Base-by-base conservation (phyloP, 1,284 basidiomycete species). In the Irpex lacteus region DNA sequence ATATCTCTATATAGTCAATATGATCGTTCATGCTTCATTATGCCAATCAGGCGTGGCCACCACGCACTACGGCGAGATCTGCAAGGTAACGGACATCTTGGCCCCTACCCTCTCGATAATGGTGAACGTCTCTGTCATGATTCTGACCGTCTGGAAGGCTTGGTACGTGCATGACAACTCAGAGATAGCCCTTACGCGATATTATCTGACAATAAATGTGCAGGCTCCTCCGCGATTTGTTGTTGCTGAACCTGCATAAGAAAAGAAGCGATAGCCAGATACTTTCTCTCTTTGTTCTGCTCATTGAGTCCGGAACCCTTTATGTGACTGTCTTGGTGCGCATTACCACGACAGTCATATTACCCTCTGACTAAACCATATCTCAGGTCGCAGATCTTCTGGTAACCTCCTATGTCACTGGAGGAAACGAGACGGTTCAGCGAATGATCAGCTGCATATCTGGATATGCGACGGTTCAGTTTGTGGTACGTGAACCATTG, bases 381-480 rank as follows among this genome's bases (percentile, higher is more conserved):
- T n/a, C 11, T 49, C n/a, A 63, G 62, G 56, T 60, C 13, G 21
- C 63, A 5, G 65, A 66, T 36, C 59, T 66, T 13, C 36, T 66
- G 4, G 55, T 64, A 11, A 64, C 65, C 4, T 66, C 65, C 11
- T 59, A 57, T 18, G 65, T 66, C 5, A 60, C 60, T 1, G 65
- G 63, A 3, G 62, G 49, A 8, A 60, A 62, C 53, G 65, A 66
- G 59, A 66, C 63, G 2, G 32, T 64, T 1, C 56, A 53, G 13
- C 52, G 63, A 8, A 64, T 66, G 63, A 62, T 66, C n/a, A 53
- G 54, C 59, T 66, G 63, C 54, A 64, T 66, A 55, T 66, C 60
- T 11, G 65, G 65, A 7, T 64, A 64, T 47, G 4, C 63, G 3
- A 63, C 63, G 3, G 65, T 66, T 5, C 65, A 66, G 60, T 60